Conservation (phyloP, 2,329 filamentous ascomycete species). For the Apiospora pterosperma region DNA sequence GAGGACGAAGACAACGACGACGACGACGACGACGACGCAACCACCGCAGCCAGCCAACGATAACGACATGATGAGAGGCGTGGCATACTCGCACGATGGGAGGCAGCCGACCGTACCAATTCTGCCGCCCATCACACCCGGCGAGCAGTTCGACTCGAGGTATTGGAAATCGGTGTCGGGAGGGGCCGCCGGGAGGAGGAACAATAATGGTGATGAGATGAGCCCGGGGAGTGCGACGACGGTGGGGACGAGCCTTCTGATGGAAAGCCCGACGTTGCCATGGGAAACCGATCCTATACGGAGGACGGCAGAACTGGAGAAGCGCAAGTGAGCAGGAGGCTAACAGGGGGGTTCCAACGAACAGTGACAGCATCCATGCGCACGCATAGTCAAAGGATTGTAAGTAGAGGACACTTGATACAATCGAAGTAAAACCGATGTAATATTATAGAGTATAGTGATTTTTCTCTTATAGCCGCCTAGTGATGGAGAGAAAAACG, state of each 20-base stretch:
- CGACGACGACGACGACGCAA: not conserved
- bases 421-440: no score
- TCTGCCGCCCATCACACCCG: slow-evolving; percentile 4
- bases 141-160: slow-evolving; percentile 6
- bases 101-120: slow-evolving; percentile 1
- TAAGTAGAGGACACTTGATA: no score
- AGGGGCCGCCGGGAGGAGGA: not conserved
- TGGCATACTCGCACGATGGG: not conserved
- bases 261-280: not conserved
- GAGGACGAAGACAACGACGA: not conserved
- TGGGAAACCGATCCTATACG: not conserved
- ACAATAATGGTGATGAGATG: not conserved
- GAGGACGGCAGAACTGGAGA: not conserved
- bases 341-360: no score
- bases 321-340: not conserved
- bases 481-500: not conserved
- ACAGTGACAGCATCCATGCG: no score
- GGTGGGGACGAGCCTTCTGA: not conserved
- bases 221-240: not conserved
- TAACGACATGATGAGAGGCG: not conserved
- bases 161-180: slow-evolving; percentile 1
- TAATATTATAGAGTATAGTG: no score
- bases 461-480: no score
- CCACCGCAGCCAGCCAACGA: not conserved
- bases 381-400: no score